Evolutionary conservation across 306 rosid species (phyloP).

Genomic region (Prinsepia uniflora): DNA sequence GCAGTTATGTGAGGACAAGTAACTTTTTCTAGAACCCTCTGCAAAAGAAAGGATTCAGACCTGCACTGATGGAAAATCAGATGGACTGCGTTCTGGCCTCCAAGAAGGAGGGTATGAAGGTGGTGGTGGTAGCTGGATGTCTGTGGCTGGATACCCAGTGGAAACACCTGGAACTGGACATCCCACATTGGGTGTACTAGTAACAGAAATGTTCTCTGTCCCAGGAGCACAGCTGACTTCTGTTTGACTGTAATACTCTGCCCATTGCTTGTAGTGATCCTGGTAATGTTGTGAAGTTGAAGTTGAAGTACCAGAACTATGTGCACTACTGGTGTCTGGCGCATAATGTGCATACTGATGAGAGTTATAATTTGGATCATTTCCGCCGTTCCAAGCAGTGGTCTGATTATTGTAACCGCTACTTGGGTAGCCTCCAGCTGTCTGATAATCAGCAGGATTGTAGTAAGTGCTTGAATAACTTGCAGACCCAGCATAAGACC

Average conservation of each 20-base stretch:
- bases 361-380: slow-evolving; percentile 64
- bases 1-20: background rate
- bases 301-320: slow-evolving; percentile 58
- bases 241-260: slow-evolving; percentile 83
- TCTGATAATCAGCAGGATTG: slow-evolving; percentile 99
- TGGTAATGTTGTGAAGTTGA: slow-evolving; percentile 61
- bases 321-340: slow-evolving; percentile 58
- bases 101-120: slow-evolving; percentile 61
- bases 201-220: slow-evolving; percentile 74
- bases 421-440: slow-evolving; percentile 83
- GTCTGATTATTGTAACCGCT: slow-evolving; percentile 74
- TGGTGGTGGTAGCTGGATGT: slow-evolving; percentile 48
- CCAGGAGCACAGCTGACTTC: slow-evolving; percentile 99
- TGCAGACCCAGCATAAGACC: slow-evolving; percentile 98
- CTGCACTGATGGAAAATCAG: slow-evolving; percentile 70
- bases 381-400: slow-evolving; percentile 69
- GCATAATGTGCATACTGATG: slow-evolving; percentile 70
- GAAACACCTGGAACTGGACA: slow-evolving; percentile 53
- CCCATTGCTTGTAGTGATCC: slow-evolving; percentile 87
- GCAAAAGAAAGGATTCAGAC: slow-evolving; percentile 51
- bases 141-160: slow-evolving; percentile 51
- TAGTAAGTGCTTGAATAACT: slow-evolving; percentile 99
- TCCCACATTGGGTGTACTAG: slow-evolving; percentile 54
- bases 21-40: slow-evolving; percentile 17
- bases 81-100: slow-evolving; percentile 74